Conservation (phyloP, 2,329 filamentous ascomycete species). For the Trichoderma sp. region DNA sequence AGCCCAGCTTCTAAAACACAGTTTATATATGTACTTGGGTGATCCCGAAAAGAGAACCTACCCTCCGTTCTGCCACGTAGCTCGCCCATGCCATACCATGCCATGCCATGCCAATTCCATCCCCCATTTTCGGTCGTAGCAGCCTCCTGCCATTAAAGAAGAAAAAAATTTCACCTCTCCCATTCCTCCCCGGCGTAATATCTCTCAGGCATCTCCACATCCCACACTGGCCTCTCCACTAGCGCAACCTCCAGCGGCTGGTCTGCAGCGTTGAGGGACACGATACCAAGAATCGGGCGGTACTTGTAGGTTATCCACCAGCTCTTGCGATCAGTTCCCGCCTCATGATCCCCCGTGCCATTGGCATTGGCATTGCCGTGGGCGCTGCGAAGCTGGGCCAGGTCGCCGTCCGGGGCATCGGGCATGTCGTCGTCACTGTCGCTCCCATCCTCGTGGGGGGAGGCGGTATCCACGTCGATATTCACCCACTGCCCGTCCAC, state of each 20-base stretch:
- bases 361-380: constrained; percentile 24
- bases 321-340: constrained; percentile 33
- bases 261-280: constrained; percentile 42
- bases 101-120: background rate
- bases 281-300: constrained; percentile 79
- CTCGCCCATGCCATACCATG: background rate
- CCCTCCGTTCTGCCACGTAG: background rate
- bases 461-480: constrained; percentile 39
- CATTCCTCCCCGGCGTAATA: constrained; percentile 60
- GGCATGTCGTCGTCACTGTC: constrained; percentile 40
- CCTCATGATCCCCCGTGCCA: constrained; percentile 24
- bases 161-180: constrained; percentile 36
- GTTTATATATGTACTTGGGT: constrained; percentile 10
- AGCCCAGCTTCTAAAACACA: background rate
- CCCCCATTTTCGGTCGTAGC: background rate
- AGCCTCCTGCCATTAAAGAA: background rate
- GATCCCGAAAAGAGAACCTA: background rate
- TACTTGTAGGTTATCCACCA: constrained; percentile 92
- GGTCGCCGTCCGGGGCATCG: constrained; percentile 32
- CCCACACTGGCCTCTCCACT: constrained; percentile 82
- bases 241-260: constrained; percentile 72
- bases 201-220: constrained; percentile 70
- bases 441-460: constrained; percentile 33
- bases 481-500: constrained; percentile 40
- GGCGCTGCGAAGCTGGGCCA: constrained; percentile 34